Conservation (phyloP, 164 flowering plant genomes). For the Piper longum region DNA sequence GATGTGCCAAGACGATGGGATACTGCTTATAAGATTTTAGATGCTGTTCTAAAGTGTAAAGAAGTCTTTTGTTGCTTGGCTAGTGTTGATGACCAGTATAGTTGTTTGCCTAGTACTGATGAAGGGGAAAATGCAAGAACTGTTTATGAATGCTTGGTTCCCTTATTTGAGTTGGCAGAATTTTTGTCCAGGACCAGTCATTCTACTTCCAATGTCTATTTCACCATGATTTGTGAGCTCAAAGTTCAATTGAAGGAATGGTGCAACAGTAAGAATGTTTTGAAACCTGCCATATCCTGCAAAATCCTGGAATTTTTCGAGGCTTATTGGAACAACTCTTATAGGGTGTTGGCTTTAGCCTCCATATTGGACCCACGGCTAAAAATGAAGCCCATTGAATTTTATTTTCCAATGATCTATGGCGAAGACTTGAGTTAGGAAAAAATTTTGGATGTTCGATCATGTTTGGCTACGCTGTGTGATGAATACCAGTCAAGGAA, state of each 20-base stretch:
- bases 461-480: conserved; percentile 1
- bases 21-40: conserved; percentile 52
- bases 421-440: not conserved
- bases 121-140: conserved; percentile 65
- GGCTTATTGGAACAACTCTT: not conserved
- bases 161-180: conserved; percentile 1
- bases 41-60: conserved; percentile 37
- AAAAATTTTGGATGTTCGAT: not conserved
- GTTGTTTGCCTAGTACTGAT: conserved; percentile 34
- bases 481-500: conserved; percentile 3
- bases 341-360: conserved; percentile 5
- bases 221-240: conserved; percentile 2
- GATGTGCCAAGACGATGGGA: conserved; percentile 44
- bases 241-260: not conserved
- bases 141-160: not conserved
- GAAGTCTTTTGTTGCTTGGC: conserved; percentile 36
- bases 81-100: conserved; percentile 31
- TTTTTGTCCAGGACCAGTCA: conserved; percentile 1
- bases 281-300: not conserved
- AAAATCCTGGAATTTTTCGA: conserved; percentile 4
- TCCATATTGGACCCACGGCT: conserved; percentile 7
- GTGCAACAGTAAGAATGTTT: not conserved
- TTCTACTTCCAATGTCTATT: conserved; percentile 5
- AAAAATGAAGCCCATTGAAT: conserved; percentile 7
- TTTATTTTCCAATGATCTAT: conserved; percentile 5